These are phyloP conservation scores for Pontederia paniculata DNA, from an alignment of 176 grass and related monocot species.

Conservation along the genomic window DNA sequence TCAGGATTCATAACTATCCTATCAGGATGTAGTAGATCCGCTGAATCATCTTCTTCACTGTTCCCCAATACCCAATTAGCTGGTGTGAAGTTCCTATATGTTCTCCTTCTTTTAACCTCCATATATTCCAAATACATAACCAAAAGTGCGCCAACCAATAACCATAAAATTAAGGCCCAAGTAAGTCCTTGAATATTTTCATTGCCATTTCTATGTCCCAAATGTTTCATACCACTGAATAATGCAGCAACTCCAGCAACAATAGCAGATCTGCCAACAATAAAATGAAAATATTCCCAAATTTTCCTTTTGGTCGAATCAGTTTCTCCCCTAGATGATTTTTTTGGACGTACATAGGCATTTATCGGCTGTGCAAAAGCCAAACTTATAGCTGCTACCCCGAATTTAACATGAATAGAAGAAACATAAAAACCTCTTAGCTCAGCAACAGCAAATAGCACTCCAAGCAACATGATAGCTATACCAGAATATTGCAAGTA, in stretches of 20 bases:
- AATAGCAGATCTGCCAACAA: slow-evolving; percentile 35
- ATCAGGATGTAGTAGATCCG: slow-evolving; percentile 41
- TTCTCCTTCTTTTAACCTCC: slow-evolving; percentile 38
- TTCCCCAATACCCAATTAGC: slow-evolving; percentile 44
- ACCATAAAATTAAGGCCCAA: slow-evolving; percentile 57
- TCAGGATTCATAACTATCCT: slow-evolving; percentile 30
- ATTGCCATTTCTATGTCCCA: slow-evolving; percentile 57
- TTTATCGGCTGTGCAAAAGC: slow-evolving; percentile 49
- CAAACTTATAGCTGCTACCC: slow-evolving; percentile 25
- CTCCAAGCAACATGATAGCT: slow-evolving; percentile 50
- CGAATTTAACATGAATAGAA: slow-evolving; percentile 60
- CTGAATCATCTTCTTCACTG: slow-evolving; percentile 57
- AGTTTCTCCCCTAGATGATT: slow-evolving; percentile 25
- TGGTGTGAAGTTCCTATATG: slow-evolving; percentile 13
- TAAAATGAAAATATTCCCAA: slow-evolving; percentile 56
- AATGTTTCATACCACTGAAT: slow-evolving; percentile 64
- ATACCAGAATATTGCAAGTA: slow-evolving; percentile 58
- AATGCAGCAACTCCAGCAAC: slow-evolving; percentile 37
- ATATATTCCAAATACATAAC: slow-evolving; percentile 53
- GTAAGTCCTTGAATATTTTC: slow-evolving; percentile 61
- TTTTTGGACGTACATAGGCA: slow-evolving; percentile 46
- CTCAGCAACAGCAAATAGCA: slow-evolving; percentile 59
- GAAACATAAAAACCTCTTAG: slow-evolving; percentile 49
- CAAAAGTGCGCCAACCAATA: slow-evolving; percentile 23
- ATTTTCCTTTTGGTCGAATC: slow-evolving; percentile 23